A percentile compares a stretch with the other conserved stretches of the same genome.
These are phyloP conservation scores for Carex littledalei DNA, from an alignment of 176 grass and related monocot species.

Conservation along the genomic window DNA sequence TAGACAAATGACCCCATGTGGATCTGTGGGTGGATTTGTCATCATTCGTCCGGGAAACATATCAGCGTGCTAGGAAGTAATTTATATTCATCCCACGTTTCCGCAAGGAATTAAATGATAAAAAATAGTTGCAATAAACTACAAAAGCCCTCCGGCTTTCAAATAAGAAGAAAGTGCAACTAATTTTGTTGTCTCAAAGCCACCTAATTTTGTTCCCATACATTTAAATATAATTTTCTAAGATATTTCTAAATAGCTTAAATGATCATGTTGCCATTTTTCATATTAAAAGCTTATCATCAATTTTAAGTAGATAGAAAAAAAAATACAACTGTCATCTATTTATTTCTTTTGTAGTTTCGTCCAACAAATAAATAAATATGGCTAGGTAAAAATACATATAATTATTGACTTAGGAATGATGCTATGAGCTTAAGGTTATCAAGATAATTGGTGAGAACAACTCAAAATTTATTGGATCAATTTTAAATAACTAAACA, in stretches of 20 bases:
- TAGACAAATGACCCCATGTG: background rate
- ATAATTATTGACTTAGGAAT: background rate
- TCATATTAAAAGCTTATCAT: background rate
- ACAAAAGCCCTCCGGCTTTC: background rate
- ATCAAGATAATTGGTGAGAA: too few relatives aligned
- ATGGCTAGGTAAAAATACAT: background rate
- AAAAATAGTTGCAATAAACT: background rate
- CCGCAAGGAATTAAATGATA: background rate
- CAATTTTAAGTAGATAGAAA: background rate
- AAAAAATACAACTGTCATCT: background rate
- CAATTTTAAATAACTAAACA: too few relatives aligned
- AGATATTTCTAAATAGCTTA: background rate
- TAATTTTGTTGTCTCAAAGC: background rate
- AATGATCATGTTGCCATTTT: background rate
- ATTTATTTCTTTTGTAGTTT: background rate
- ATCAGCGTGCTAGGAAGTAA: background rate
- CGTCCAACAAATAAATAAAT: background rate
- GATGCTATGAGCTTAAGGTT: too few relatives aligned
- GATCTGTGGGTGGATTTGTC: background rate
- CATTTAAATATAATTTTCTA: background rate
- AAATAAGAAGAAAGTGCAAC: background rate
- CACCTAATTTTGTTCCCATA: background rate
- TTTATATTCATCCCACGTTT: background rate
- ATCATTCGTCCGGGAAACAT: constrained; percentile 9
- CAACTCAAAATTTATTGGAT: too few relatives aligned